Percentiles rank a stretch among this genome's conserved stretches.
Evolutionary conservation across 1,284 basidiomycete genomes (phyloP).

Genomic region (Hemileia vastatrix): DNA sequence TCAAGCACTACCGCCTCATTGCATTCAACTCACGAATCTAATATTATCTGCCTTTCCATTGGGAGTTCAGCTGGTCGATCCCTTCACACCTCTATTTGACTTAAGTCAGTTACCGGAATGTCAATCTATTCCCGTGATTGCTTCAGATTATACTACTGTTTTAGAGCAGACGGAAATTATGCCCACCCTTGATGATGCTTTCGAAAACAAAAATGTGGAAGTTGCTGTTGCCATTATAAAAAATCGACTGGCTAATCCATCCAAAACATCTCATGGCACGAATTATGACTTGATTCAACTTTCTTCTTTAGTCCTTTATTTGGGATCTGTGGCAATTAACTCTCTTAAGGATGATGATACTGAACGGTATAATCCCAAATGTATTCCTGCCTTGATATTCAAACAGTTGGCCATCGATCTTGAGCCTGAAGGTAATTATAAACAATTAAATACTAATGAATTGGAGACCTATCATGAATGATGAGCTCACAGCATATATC

Average conservation of each 20-base stretch:
- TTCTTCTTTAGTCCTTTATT: slow-evolving; percentile 88
- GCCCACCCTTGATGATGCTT: slow-evolving; percentile 71
- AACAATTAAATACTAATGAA: background rate
- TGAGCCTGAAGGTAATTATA: slow-evolving; percentile 72
- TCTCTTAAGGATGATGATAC: slow-evolving; percentile 69
- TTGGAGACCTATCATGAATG: slow-evolving; percentile 1
- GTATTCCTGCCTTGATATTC: slow-evolving; percentile 61
- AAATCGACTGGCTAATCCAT: background rate
- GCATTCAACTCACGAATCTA: slow-evolving; percentile 93
- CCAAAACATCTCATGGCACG: slow-evolving; percentile 48
- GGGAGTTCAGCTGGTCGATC: slow-evolving; percentile 67
- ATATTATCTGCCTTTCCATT: slow-evolving; percentile 93
- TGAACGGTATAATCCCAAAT: slow-evolving; percentile 58
- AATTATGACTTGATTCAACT: slow-evolving; percentile 76
- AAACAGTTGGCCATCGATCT: slow-evolving; percentile 70
- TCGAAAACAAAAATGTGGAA: slow-evolving; percentile 52
- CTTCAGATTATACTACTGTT: slow-evolving; percentile 76
- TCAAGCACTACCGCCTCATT: slow-evolving; percentile 80
- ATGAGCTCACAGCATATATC: too few species aligned
- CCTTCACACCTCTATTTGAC: slow-evolving; percentile 50
- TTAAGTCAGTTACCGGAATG: slow-evolving; percentile 66
- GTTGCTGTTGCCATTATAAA: background rate
- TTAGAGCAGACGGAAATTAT: slow-evolving; percentile 68
- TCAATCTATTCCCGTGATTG: slow-evolving; percentile 75
- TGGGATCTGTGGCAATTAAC: slow-evolving; percentile 77